Evolutionary conservation across 1,284 basidiomycete species (phyloP).

Genomic region (Puccinia brachypodii): DNA sequence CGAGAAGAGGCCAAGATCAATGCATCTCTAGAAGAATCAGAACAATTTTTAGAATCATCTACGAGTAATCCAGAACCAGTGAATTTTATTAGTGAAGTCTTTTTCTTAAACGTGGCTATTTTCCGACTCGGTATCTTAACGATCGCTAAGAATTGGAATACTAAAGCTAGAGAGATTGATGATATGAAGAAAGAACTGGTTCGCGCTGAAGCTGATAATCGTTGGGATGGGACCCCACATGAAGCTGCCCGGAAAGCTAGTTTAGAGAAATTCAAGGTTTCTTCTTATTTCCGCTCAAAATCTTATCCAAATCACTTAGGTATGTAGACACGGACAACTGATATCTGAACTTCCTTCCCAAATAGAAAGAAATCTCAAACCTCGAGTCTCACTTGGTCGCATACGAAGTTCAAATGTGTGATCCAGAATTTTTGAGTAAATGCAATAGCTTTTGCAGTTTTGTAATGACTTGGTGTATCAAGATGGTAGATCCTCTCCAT

Average conservation of each 20-base stretch:
- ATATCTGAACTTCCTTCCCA: slow-evolving; percentile 20
- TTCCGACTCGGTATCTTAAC: slow-evolving; percentile 81
- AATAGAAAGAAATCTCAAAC: slow-evolving; percentile 50
- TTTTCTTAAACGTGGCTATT: slow-evolving; percentile 80
- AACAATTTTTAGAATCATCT: slow-evolving; percentile 66
- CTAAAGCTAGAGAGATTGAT: slow-evolving; percentile 70
- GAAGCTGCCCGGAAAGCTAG: slow-evolving; percentile 26
- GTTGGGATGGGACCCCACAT: slow-evolving; percentile 67
- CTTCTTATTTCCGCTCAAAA: slow-evolving; percentile 52
- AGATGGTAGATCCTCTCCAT: slow-evolving; percentile 81
- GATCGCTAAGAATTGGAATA: slow-evolving; percentile 72
- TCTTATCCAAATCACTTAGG: slow-evolving; percentile 59
- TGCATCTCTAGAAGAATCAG: slow-evolving; percentile 78
- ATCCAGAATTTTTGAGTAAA: slow-evolving; percentile 77
- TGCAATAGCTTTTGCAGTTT: slow-evolving; percentile 83
- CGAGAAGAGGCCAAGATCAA: slow-evolving; percentile 87
- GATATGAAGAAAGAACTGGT: slow-evolving; percentile 77
- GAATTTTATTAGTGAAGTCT: slow-evolving; percentile 95
- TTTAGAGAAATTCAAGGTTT: slow-evolving; percentile 46
- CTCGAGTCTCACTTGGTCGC: slow-evolving; percentile 64
- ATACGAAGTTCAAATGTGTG: slow-evolving; percentile 79
- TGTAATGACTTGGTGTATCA: slow-evolving; percentile 89
- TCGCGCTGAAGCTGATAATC: slow-evolving; percentile 71
- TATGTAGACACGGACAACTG: slow-evolving; percentile 56
- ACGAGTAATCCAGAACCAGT: slow-evolving; percentile 58